These are phyloP conservation scores for Ensete ventricosum DNA, from an alignment of 176 grass and related monocot genomes.

Conservation along the genomic window DNA sequence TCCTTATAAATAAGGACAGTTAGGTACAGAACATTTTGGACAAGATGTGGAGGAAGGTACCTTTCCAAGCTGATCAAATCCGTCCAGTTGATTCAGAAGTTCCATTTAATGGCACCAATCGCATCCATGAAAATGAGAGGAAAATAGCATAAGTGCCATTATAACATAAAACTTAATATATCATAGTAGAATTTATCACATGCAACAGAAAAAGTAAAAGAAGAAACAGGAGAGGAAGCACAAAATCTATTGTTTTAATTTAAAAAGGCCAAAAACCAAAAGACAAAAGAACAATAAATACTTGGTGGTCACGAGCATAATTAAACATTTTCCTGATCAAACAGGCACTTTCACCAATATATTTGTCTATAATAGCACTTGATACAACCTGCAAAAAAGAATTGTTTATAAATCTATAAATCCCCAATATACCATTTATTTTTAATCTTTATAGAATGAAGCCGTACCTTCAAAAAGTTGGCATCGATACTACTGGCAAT, in stretches of 20 bases:
- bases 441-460: neutral
- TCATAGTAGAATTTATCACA: too few relatives aligned
- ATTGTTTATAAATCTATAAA: slow-evolving; percentile 11
- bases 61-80: slow-evolving; percentile 85
- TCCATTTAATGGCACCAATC: slow-evolving; percentile 48
- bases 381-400: slow-evolving; percentile 49
- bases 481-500: slow-evolving; percentile 92
- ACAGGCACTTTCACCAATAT: slow-evolving; percentile 94
- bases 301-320: slow-evolving; percentile 83
- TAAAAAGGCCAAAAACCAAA: too few relatives aligned
- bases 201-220: too few relatives aligned
- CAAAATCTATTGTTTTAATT: too few relatives aligned
- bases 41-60: slow-evolving; percentile 17
- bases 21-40: too few relatives aligned
- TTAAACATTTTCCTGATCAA: slow-evolving; percentile 83
- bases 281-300: slow-evolving; percentile 6
- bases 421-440: neutral
- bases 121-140: slow-evolving; percentile 61
- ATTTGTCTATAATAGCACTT: slow-evolving; percentile 87
- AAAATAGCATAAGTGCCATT: too few relatives aligned
- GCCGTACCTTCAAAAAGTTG: slow-evolving; percentile 63
- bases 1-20: too few relatives aligned
- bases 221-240: too few relatives aligned
- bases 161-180: too few relatives aligned
- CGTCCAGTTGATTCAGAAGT: slow-evolving; percentile 81